A percentile compares a stretch with the other conserved stretches of the same genome.
phyloP scores from a whole-genome alignment of 805 yeast species.

The Cyberlindnera maclurae region DNA sequence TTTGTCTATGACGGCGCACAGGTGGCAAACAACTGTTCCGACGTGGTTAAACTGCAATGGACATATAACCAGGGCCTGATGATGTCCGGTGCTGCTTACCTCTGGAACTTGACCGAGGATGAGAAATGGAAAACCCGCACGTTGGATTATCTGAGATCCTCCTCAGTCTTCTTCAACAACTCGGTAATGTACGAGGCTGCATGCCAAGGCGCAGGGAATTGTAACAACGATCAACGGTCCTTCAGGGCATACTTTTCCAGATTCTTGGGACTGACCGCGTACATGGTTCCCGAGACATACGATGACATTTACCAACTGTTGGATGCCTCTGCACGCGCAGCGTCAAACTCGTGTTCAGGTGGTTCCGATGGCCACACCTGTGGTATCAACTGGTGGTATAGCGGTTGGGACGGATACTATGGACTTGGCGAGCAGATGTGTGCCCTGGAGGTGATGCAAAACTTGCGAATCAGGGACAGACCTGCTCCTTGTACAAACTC shows the following conservation, averaged over 20 bases:
- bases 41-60: conserved; percentile 54
- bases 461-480: conserved; percentile 27
- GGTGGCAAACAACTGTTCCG: conserved; percentile 42
- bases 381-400: conserved; percentile 62
- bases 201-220: conserved; percentile 49
- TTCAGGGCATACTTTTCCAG: conserved; percentile 67
- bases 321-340: conserved; percentile 54
- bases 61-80: conserved; percentile 67
- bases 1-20: conserved; percentile 59
- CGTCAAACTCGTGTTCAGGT: conserved; percentile 74
- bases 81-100: conserved; percentile 61
- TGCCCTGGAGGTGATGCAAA: conserved; percentile 55
- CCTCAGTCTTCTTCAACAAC: conserved; percentile 51
- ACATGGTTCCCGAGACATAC: conserved; percentile 48
- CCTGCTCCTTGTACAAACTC: conserved; percentile 52
- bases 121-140: conserved; percentile 53
- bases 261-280: conserved; percentile 55
- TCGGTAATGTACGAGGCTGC: conserved; percentile 63
- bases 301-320: conserved; percentile 40
- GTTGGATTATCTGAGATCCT: conserved; percentile 36
- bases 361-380: conserved; percentile 79
- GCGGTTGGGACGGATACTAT: conserved; percentile 56
- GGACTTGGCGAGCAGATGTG: conserved; percentile 85
- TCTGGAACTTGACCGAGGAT: conserved; percentile 57
- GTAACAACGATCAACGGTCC: conserved; percentile 70